Base-by-base conservation (phyloP, 345 rosid species). In the Dipteronia dyeriana region DNA sequence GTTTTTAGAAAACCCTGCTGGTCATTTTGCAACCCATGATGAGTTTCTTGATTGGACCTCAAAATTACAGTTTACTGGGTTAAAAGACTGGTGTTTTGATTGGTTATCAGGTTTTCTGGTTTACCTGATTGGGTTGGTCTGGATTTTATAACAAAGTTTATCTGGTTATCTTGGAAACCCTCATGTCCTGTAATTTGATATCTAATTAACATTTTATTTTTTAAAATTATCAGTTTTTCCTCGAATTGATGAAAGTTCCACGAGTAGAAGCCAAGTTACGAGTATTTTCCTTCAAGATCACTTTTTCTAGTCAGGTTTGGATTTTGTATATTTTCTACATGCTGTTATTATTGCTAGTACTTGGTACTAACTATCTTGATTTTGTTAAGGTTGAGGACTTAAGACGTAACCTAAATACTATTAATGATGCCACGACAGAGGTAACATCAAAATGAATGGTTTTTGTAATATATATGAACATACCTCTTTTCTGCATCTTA, bases 171-270 rank as follows among this genome's bases (percentile, higher is more conserved):
- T 67, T 51, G 75, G 75, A 70, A 61, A 60, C 65, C 5, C 82
- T 39, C 45, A 31, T 51, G 70, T 68, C 63, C 54, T 31, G 26
- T 77, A 43, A 68, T 78, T 75, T 68, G 69, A 75, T 75, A 25
- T 68, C 82, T 83, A 75, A 80, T 68, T 67, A 17, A 79, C 73
- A 45, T 75, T 84, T 20, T 57, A 43, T 79, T 51, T 76, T 62
- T 38, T 74, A 69, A 69, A 68, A 80, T 71, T 79, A 78, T 66
- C 92, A 96, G 98, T 96, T 96, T 86, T 96, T 96, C 88, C 78
- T 92, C 82, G 97, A 91, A 87, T 77, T 96, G 80, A 96, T 92
- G 98, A 96, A 86, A 81, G 99, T 96, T 75, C 99, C 99, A 12
- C 91, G 99, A 19, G 91, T 96, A 71, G 99, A 93, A 87, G 89